Evolutionary conservation across 2,329 filamentous ascomycete genomes (phyloP), one percentile per base, ranked within the genome.

Genomic region (Pyricularia pennisetigena): DNA sequence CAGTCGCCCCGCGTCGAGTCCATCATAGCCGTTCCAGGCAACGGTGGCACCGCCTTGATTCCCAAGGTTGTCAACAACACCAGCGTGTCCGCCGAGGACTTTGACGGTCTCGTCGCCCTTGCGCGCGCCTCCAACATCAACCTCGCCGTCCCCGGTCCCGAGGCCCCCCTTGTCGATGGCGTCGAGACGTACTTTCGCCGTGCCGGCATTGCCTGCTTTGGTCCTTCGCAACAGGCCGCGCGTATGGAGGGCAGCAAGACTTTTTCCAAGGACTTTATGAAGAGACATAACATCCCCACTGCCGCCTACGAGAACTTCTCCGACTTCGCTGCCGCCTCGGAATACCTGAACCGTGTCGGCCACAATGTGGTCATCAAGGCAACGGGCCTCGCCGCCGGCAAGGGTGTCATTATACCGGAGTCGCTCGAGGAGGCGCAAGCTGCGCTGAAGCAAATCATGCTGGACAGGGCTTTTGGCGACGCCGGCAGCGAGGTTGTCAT

Each of bases 191-290:
- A 90, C 81, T 98, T 98, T 82, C 84, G 87, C 71, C 78, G 79
- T 67, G 89, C 86, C 66, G 89, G 90, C 65, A 93, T 97, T 76
- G 85, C 87, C 73, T 90, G 88, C 78, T 98, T 97, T 75, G 95
- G 94, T 1, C 95, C 95, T 5, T 91, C 89, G 69, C 88, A 91
- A 79, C 87, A 88, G 65, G 94, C 95, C 26, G 94, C 95, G 23
- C 86, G 87, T 63, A 92, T 99, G 86, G 95, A 99, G 80, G 95
- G 95, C 70, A 96, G 92, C 81, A 99, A 99, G 83, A 92, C 94
- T 12, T 98, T 96, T 78, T 93, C 92, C 70, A 99, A 99, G 78
- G 94, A 98, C 78, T 98, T 98, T 76, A 99, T 98, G 95, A 90
- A 91, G 79, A 88, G 90, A 72, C 88, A 97, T 80, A 85, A 86